phyloP scores from a whole-genome alignment of 768 basidiomycete genomes.

The Lentinula raphanica region DNA sequence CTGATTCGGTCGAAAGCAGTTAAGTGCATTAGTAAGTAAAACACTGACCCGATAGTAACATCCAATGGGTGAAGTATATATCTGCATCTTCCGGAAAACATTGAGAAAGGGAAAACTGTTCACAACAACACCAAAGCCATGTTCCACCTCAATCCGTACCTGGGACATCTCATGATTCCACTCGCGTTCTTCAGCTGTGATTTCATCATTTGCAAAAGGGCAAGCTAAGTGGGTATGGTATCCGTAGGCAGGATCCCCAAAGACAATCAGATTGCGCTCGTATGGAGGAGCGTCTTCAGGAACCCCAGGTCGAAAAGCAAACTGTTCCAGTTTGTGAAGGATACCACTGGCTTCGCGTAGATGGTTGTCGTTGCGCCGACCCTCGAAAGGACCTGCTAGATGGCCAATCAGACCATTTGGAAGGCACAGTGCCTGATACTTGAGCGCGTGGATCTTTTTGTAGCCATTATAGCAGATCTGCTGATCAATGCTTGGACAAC shows the following conservation, averaged over 20 bases:
- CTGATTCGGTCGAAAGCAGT: conserved; percentile 12
- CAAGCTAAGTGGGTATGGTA: too few species aligned
- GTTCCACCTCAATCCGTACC: conserved; percentile 15
- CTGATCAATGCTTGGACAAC: conserved; percentile 14
- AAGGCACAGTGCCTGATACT: too few species aligned
- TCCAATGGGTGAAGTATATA: conserved; percentile 15
- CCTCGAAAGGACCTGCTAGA: conserved; percentile 17
- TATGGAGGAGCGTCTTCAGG: neutral
- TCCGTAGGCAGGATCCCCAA: too few species aligned
- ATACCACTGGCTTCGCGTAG: conserved; percentile 7
- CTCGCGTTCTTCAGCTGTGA: conserved; percentile 8
- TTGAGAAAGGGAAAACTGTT: conserved; percentile 14
- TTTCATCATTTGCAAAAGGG: too few species aligned
- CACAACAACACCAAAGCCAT: conserved; percentile 12
- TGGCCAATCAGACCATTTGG: conserved; percentile 20
- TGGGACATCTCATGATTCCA: conserved; percentile 15
- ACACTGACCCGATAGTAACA: conserved; percentile 16
- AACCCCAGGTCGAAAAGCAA: conserved; percentile 1
- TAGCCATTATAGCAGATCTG: conserved; percentile 18
- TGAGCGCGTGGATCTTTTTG: conserved; percentile 20
- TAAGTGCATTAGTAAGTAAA: conserved; percentile 13
- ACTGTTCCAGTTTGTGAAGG: neutral
- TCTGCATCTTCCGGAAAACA: conserved; percentile 10
- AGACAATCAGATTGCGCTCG: too few species aligned
- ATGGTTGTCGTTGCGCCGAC: conserved; percentile 15